phyloP scores from a whole-genome alignment of 2,329 filamentous ascomycete genomes.

The Nannizzia gypsea region DNA sequence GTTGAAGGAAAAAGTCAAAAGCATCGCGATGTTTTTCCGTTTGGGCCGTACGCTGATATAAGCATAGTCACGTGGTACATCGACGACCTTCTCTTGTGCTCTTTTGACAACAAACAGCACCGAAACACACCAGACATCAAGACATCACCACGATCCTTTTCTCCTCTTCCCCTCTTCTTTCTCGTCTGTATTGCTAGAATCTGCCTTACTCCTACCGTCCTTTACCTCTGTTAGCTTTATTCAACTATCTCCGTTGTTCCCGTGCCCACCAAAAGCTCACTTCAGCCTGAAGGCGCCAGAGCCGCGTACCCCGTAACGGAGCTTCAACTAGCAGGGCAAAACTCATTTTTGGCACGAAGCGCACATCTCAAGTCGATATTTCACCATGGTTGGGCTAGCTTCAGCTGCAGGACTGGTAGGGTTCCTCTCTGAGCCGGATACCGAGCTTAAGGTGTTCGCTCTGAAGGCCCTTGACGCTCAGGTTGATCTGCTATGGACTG shows the following conservation, averaged over 20 bases:
- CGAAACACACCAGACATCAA: neutral
- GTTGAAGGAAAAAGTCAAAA: too few relatives aligned
- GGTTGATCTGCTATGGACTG: slow-evolving; percentile 94
- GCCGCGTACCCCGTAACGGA: neutral
- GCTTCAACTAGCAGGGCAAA: neutral
- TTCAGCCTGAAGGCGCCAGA: neutral
- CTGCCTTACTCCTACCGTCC: neutral
- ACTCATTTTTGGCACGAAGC: neutral
- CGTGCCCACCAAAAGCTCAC: neutral
- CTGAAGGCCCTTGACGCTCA: slow-evolving; percentile 91
- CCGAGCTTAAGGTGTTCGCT: slow-evolving; percentile 87
- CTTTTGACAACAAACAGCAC: neutral
- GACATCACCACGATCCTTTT: neutral
- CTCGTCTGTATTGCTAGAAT: slow-evolving; percentile 3
- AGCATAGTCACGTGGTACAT: neutral
- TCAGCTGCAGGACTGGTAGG: slow-evolving; percentile 90
- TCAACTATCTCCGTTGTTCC: neutral
- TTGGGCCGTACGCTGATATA: neutral
- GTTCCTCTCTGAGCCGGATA: slow-evolving; percentile 89
- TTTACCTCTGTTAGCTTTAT: neutral
- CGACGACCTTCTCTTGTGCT: neutral
- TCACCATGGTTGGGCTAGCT: slow-evolving; percentile 76
- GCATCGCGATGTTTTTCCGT: too few relatives aligned
- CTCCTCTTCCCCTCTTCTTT: neutral
- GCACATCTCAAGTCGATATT: neutral